Base-by-base conservation (phyloP, 208 protist species). In the Vickermania ingenoplastis region DNA sequence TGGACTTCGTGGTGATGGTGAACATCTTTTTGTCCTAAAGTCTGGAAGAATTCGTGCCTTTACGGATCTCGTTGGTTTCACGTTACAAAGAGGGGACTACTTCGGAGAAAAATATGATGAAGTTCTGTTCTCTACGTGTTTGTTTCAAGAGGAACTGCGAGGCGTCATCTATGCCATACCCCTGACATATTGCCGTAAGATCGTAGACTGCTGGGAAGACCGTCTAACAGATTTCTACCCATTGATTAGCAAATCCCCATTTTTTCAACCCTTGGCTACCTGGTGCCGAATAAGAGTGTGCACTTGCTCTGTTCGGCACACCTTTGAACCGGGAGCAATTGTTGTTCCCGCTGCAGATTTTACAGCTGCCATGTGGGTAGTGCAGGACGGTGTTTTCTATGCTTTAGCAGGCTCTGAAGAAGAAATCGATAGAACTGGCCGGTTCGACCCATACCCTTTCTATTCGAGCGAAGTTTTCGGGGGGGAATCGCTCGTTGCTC, bases 1-100 rank as follows among this genome's bases (percentile, higher is more conserved):
- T 2, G 83, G 83, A 23, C 31, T 91, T n/a, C 75, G 73, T 31
- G 83, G 83, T 0, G 83, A 91, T 41, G 78, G 78, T 0, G 48
- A 70, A 36, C 70, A 86, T 57, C 67, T 91, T 1, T 91, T 91
- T 58, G 31, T 91, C 2, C 0, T 91, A 11, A 85, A 91, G 59
- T 81, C 71, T 17, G 83, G 83, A 17, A 24, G 53, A 17, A 23
- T 90, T 17, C 71, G 67, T 1, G 76, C 75, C 14, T 67, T 62
- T 56, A 63, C 58, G 23, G 69, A 81, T 31, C 70, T 78, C 3
- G 41, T 62, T 17, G 75, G 80, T 0, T 73, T 81, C 41, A 57
- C 55, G 3, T 55, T 91, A 2, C 24, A 31, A 5, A 66, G 75
- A 29, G 80, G 83, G 14, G 83, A 86, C 59, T 91, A 79, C 69